Base-by-base conservation (phyloP, 495 filamentous ascomycete species). In the Xylaria bambusicola region DNA sequence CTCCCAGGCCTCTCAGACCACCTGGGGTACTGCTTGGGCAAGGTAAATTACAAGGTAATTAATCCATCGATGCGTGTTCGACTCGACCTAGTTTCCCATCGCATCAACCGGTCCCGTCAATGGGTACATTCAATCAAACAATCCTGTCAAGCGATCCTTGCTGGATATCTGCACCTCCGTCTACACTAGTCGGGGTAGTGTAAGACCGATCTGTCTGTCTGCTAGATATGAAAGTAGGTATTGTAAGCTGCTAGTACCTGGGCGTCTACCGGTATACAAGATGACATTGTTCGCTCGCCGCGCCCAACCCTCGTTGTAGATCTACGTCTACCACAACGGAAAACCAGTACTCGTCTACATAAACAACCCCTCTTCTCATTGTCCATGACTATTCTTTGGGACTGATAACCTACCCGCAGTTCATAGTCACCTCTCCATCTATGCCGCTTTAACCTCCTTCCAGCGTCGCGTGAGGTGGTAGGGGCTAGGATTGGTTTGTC, bases 401-500 rank as follows among this genome's bases (percentile, higher is more conserved):
- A 24, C 49, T 36, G 33, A 24, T n/a, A n/a, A n/a, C n/a, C 33
- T 41, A 20, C 35, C 13, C 21, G 50, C 20, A 20, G 36, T 44
- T 15, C 38, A 1, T 15, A 15, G 15, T 24, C 31, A 15, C 48
- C 44, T 35, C 17, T 26, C 23, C 8, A 15, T 31, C 57, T 48
- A 60, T 60, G 57, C 49, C 24, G 38, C 27, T 60, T 15, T 36
- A 48, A 52, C 41, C 35, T 15, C n/a, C 8, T 13, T 47, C 36
- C 15, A 42, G 49, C 49, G 41, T 31, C 26, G 36, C 20, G n/a
- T n/a, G 49, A 60, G 49, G 57, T 54, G 49, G 57, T 23, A 53
- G 57, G 57, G 49, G 38, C 23, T 52, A 52, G 57, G 57, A 26
- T 40, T 59, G 56, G 29, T 17, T 38, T 29, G 42, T 46, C 36